phyloP scores from a whole-genome alignment of 345 rosid genomes.

The Luvunga scandens region DNA sequence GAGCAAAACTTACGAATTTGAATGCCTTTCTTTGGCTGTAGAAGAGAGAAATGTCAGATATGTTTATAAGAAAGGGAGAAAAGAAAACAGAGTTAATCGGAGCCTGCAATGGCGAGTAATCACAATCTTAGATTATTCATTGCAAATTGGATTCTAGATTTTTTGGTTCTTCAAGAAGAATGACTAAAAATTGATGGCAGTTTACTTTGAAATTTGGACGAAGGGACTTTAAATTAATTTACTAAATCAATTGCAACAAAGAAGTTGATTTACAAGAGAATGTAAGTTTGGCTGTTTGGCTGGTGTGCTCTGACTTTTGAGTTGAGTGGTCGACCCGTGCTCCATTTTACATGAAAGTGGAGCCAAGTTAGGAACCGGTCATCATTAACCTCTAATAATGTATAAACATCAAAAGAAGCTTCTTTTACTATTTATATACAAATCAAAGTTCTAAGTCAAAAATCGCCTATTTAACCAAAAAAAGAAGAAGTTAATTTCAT shows the following conservation, averaged over 20 bases:
- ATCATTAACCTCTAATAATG: not conserved
- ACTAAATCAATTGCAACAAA: not conserved
- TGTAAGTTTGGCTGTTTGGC: not conserved
- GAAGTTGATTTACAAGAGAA: not conserved
- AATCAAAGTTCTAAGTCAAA: too few relatives aligned
- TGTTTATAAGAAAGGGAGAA: too few relatives aligned
- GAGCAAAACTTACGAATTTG: too few relatives aligned
- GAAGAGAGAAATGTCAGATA: too few relatives aligned
- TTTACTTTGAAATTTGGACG: constrained; percentile 8
- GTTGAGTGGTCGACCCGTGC: not conserved
- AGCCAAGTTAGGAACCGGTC: not conserved
- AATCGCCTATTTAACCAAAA: too few relatives aligned
- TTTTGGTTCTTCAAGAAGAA: too few relatives aligned
- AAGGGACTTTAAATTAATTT: not conserved
- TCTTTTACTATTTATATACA: not conserved
- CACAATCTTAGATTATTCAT: too few relatives aligned
- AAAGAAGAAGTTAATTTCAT: too few relatives aligned
- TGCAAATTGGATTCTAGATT: not conserved
- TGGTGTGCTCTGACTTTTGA: not conserved
- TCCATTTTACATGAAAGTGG: constrained; percentile 10
- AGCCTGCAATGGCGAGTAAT: too few relatives aligned
- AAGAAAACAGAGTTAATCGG: too few relatives aligned
- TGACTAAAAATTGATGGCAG: not conserved
- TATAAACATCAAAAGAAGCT: not conserved
- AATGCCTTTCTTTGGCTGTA: too few relatives aligned